phyloP scores from a whole-genome alignment of 2,329 filamentous ascomycete genomes.

The Fusarium poae region DNA sequence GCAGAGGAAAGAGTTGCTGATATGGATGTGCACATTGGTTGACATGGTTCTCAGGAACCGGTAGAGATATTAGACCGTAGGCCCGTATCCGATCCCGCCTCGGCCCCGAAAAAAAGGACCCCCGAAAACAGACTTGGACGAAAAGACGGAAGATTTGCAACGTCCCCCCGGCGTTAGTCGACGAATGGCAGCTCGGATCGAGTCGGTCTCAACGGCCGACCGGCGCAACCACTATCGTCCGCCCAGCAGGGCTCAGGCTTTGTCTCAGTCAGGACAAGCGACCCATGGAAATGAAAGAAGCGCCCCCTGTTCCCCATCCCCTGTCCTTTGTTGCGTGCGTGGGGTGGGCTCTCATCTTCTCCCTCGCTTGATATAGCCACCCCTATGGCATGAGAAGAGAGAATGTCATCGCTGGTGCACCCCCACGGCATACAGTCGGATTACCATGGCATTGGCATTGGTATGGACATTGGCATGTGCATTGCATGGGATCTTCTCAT shows the following conservation, averaged over 20 bases:
- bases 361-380: neutral
- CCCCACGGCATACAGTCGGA: constrained; percentile 11
- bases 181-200: constrained; percentile 40
- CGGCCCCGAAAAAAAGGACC: constrained; percentile 26
- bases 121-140: constrained; percentile 28
- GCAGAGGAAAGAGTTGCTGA: neutral
- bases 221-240: constrained; percentile 32
- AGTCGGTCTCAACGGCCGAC: constrained; percentile 39
- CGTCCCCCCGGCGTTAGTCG: constrained; percentile 18
- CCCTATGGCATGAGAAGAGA: neutral
- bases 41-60: constrained; percentile 10
- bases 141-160: constrained; percentile 32
- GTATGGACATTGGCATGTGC: constrained; percentile 16
- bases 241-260: constrained; percentile 38
- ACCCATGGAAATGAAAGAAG: constrained; percentile 10
- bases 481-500: constrained; percentile 27
- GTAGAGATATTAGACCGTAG: constrained; percentile 11
- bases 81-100: constrained; percentile 17
- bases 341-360: neutral
- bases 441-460: constrained; percentile 9
- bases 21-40: neutral
- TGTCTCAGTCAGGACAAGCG: constrained; percentile 6
- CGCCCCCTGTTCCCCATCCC: neutral
- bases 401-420: constrained; percentile 11
- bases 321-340: neutral